Conservation (phyloP, 371 early-diverging fungal species). For the Mortierella sp. region DNA sequence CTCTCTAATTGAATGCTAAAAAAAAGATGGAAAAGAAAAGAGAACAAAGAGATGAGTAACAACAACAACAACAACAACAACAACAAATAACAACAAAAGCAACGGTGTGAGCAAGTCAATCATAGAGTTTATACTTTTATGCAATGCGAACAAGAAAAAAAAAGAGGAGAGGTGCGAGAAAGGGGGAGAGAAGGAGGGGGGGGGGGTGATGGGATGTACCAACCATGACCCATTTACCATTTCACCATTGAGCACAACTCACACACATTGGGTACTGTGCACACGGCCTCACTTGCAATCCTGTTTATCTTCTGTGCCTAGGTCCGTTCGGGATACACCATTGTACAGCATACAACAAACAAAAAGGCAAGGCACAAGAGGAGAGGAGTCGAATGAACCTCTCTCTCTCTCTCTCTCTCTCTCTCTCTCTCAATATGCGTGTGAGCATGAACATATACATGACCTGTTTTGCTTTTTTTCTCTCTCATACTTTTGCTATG, state of each 20-base stretch:
- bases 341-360: too few species aligned
- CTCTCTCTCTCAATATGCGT: too few species aligned
- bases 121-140: background rate
- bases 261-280: too few species aligned
- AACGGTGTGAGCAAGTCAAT: background rate
- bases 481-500: too few species aligned
- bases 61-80: background rate
- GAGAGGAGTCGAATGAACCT: too few species aligned
- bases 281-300: too few species aligned
- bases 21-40: background rate
- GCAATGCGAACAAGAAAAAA: constrained; percentile 1
- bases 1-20: background rate
- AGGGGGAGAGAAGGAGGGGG: background rate
- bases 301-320: too few species aligned
- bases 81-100: background rate
- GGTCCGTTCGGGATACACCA: too few species aligned
- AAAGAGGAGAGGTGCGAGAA: background rate
- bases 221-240: background rate
- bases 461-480: too few species aligned
- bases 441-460: too few species aligned
- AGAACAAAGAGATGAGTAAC: background rate
- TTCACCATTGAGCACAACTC: background rate
- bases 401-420: too few species aligned
- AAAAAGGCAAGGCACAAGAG: too few species aligned
- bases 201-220: background rate